Conservation (phyloP, 768 basidiomycete genomes). For the Ramaria sp. region DNA sequence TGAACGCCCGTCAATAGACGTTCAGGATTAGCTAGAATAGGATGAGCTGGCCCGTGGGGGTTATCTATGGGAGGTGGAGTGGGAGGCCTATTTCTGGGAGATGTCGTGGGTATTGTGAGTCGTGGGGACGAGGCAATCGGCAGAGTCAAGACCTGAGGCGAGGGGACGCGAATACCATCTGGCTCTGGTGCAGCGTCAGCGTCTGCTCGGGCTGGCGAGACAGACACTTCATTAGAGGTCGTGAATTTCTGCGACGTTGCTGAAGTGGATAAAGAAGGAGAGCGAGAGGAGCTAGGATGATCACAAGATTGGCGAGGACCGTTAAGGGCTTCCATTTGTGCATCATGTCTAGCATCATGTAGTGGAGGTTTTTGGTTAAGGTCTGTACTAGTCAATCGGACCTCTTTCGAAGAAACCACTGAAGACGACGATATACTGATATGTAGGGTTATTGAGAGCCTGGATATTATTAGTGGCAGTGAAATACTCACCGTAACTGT, state of each 20-base stretch:
- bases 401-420: too few species aligned
- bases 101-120: conserved; percentile 15
- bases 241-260: neutral
- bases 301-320: too few species aligned
- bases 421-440: neutral
- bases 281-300: too few species aligned
- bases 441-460: neutral
- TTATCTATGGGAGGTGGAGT: conserved; percentile 32
- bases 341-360: too few species aligned
- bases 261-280: neutral
- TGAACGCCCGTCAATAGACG: conserved; percentile 35
- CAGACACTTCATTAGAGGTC: neutral
- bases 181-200: neutral
- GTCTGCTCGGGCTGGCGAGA: neutral
- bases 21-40: conserved; percentile 40
- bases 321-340: too few species aligned
- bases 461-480: neutral
- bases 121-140: neutral
- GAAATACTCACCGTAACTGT: conserved; percentile 1
- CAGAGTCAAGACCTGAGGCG: too few species aligned
- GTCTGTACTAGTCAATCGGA: too few species aligned
- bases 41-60: conserved; percentile 42
- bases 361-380: too few species aligned
- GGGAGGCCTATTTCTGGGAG: conserved; percentile 11
- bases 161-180: neutral